Base-by-base conservation (phyloP, 768 basidiomycete species). In the Lanmaoa pseudosensibilis region DNA sequence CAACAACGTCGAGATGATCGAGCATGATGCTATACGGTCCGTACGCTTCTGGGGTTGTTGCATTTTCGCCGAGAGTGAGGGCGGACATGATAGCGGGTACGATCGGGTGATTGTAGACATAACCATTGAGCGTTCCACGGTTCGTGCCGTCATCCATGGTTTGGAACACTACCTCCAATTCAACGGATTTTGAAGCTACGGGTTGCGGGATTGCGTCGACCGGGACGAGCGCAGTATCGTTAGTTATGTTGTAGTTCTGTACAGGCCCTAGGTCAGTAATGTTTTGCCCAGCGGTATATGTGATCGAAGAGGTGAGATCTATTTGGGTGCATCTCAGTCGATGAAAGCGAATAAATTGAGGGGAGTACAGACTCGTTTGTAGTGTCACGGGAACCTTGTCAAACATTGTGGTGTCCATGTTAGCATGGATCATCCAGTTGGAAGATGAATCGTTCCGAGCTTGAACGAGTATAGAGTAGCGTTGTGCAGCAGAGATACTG, bases 361-460 rank as follows among this genome's bases (percentile, higher is more conserved):
- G 30, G 27, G 5, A 41, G 30, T 5, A 75, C 86, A 41, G 56
- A 90, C 91, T 97, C 1, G 90, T 81, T 60, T 87, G 82, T 25
- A 98, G 78, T 12, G 77, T 73, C 25, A 78, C 75, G 0, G 96
- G 93, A 15, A 94, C 75, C 0, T 50, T 77, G 70, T 98, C 96
- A 71, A 97, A 98, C 94, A 95, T 96, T 58, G 75, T 77, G 0
- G 82, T 82, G 68, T 95, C 92, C 83, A 98, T 92, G 77, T 94
- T 91, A 6, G 90, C 89, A 66, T 94, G 91, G 56, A 99, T 84
- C 49, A 83, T 84, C 86, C 87, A 98, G 77, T 99, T 97, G 21
- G 82, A 76, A 3, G 81, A 75, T 0, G 87, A 89, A 60, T 94
- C 90, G 72, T 95, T 95, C 46, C 88, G 84, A 11, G 96, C 95